Evolutionary conservation across 352 stramenopile species (phyloP).

Genomic region (Thalassiosira sp.): DNA sequence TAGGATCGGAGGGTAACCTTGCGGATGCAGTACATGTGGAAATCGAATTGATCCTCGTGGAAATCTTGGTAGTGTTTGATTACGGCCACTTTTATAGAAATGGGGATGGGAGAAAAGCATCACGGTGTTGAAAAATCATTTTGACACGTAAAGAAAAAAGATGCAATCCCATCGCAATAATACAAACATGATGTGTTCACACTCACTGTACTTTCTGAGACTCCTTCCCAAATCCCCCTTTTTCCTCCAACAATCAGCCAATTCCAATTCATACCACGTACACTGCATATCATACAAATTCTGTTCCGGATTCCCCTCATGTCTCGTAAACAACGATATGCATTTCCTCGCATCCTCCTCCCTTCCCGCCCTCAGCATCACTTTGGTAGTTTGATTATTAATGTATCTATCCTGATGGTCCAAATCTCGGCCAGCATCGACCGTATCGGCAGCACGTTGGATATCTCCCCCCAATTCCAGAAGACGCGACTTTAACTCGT

Average conservation of each 20-base stretch:
- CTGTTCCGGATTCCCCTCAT: constrained; percentile 93
- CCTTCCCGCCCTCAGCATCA: constrained; percentile 91
- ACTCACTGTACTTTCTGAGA: constrained; percentile 91
- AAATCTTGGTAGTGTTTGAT: constrained; percentile 98
- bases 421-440: constrained; percentile 91
- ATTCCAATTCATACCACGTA: constrained; percentile 97
- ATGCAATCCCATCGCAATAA: not conserved
- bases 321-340: constrained; percentile 95
- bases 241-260: constrained; percentile 61
- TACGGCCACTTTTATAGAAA: constrained; percentile 85
- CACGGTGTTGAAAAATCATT: no score
- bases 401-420: constrained; percentile 97
- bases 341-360: constrained; percentile 91
- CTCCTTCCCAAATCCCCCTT: constrained; percentile 84
- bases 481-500: constrained; percentile 91
- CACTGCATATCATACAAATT: constrained; percentile 99
- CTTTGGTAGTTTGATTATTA: constrained; percentile 98
- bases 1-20: constrained; percentile 97
- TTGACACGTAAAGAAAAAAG: no score
- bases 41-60: constrained; percentile 98
- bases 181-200: constrained; percentile 1
- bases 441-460: constrained; percentile 87
- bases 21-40: constrained; percentile 97
- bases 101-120: constrained; percentile 2
- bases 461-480: constrained; percentile 93